Evolutionary conservation across 2,329 filamentous ascomycete species (phyloP), one percentile per base, ranked within the genome.

Genomic region (Calonectria henricotiae): DNA sequence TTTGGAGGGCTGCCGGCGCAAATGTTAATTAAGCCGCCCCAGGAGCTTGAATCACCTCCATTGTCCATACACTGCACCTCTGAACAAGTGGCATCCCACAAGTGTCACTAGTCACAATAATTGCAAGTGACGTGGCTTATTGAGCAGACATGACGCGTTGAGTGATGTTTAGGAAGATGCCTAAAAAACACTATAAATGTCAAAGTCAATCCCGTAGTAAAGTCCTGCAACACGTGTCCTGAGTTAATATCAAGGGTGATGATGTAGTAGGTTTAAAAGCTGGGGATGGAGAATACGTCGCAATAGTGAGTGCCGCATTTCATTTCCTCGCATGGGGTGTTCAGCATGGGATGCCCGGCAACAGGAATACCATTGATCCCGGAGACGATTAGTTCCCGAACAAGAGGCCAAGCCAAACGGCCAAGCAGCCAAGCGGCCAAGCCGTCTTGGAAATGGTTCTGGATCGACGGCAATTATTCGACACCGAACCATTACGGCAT

Each of bases 31-130:
- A 58, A 58, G 35, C 35, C 23, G 51, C 32, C 15, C 30, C 47
- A 13, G 15, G 15, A 49, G 32, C 30, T 63, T 63, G 43, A 63
- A 47, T 43, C 32, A 47, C 35, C 43, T 37, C 43, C 54, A 39
- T 43, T 9, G 51, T 15, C 27, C 51, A 58, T 58, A 58, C n/a
- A 12, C 15, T 39, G 20, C 32, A 23, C n/a, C 51, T 58, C 51
- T 39, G 41, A 63, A 49, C 61, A 63, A 47, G 61, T 49, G 61
- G 43, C 61, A 63, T 63, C 20, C 61, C 44, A 11, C 44, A 7
- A 63, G 20, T 12, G n/a, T 39, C 51, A 58, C 51, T 58, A 39
- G 35, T 32, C 51, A 37, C 51, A 23, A 25, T 20, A 15, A 11
- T 37, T 12, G 32, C 20, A 39, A 25, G 35, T 23, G 23, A 39